Evolutionary conservation across 1,139 yeast species (phyloP).

Genomic region (Meyerozyma sp.): DNA sequence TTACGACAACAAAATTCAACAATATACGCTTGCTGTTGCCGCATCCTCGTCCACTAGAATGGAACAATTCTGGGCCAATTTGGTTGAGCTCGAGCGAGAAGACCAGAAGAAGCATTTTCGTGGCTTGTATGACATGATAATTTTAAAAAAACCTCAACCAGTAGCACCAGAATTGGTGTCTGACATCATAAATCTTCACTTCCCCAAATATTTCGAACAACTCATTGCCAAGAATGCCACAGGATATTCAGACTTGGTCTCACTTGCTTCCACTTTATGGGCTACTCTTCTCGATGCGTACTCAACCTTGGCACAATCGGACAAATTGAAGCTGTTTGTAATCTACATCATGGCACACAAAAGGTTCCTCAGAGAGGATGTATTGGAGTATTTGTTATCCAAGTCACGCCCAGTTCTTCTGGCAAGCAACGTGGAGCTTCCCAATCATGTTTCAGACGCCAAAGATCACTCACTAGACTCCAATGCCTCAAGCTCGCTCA

Average conservation of each 20-base stretch:
- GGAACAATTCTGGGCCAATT: slow-evolving; percentile 11
- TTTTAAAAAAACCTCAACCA: neutral
- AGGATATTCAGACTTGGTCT: neutral
- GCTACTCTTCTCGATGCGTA: neutral
- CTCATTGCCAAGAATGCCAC: neutral
- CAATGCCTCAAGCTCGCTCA: neutral
- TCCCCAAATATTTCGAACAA: neutral
- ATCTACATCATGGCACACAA: neutral
- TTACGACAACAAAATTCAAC: slow-evolving; percentile 5
- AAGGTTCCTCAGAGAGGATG: neutral
- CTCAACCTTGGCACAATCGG: neutral
- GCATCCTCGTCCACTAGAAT: slow-evolving; percentile 9
- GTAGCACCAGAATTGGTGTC: neutral
- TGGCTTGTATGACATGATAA: slow-evolving; percentile 2
- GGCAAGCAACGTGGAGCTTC: neutral
- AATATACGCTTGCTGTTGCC: slow-evolving; percentile 10
- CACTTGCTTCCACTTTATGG: neutral
- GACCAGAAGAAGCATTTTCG: slow-evolving; percentile 12
- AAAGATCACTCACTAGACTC: neutral
- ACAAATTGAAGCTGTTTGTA: neutral
- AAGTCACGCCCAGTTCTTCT: neutral
- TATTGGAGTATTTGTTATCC: neutral
- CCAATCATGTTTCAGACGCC: neutral
- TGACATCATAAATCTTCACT: neutral
- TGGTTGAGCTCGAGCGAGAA: slow-evolving; percentile 8